phyloP scores from a whole-genome alignment of 495 filamentous ascomycete species.

The Letharia lupina region DNA sequence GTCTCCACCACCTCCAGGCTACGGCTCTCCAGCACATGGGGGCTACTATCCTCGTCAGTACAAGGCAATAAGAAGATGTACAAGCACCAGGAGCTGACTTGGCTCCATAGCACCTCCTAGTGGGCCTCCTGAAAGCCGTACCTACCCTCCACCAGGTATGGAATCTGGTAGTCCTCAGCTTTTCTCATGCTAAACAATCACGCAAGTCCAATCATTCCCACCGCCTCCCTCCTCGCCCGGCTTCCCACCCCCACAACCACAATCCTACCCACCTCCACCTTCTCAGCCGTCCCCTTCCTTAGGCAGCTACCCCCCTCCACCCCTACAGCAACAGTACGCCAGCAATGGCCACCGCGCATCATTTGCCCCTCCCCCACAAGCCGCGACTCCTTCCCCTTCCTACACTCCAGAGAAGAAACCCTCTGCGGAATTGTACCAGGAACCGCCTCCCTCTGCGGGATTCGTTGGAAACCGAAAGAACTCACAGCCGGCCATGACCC shows the following conservation, averaged over 20 bases:
- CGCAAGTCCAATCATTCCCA: constrained; percentile 22
- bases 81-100: constrained; percentile 4
- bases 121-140: constrained; percentile 20
- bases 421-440: constrained; percentile 21
- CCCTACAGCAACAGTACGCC: constrained; percentile 26
- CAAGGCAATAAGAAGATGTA: neutral
- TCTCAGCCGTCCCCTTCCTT: constrained; percentile 21
- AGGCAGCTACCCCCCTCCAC: constrained; percentile 24
- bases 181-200: constrained; percentile 7
- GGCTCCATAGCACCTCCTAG: constrained; percentile 21
- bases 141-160: constrained; percentile 19
- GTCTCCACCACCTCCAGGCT: constrained; percentile 21
- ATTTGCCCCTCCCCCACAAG: constrained; percentile 23
- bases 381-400: constrained; percentile 15
- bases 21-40: constrained; percentile 14
- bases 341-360: constrained; percentile 24
- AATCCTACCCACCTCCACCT: constrained; percentile 35
- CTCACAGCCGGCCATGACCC: constrained; percentile 24
- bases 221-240: constrained; percentile 27
- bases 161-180: neutral
- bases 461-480: constrained; percentile 18
- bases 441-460: constrained; percentile 24
- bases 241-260: constrained; percentile 30
- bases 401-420: constrained; percentile 13
- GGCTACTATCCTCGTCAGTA: constrained; percentile 24